These are phyloP conservation scores for Caryopteris hybrid DNA, from an alignment of 305 asterid species.

Conservation along the genomic window DNA sequence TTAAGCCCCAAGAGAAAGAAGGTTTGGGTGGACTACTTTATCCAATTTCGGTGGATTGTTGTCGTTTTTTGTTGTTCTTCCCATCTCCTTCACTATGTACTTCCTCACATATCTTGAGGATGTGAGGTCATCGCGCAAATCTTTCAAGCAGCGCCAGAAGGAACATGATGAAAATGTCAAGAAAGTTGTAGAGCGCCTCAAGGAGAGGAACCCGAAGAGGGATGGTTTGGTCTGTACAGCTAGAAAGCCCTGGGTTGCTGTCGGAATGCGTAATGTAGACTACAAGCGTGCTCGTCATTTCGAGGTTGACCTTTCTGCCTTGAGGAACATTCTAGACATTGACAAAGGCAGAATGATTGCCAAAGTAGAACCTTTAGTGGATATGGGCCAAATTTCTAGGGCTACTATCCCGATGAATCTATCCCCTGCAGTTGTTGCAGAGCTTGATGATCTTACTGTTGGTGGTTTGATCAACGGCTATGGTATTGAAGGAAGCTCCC, in stretches of 20 bases:
- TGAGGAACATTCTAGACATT: constrained; percentile 69
- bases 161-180: constrained; percentile 86
- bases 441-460: constrained; percentile 93
- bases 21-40: constrained; percentile 77
- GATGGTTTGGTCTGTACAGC: constrained; percentile 98
- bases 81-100: constrained; percentile 71
- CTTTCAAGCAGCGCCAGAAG: constrained; percentile 81
- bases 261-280: constrained; percentile 98
- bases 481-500: constrained; percentile 96
- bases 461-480: constrained; percentile 95
- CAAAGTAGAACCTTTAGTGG: constrained; percentile 84
- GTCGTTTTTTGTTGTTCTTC: constrained; percentile 88
- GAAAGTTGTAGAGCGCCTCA: constrained; percentile 78
- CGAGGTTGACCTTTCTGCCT: constrained; percentile 89
- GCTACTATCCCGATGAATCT: constrained; percentile 89
- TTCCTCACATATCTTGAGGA: constrained; percentile 84
- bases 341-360: constrained; percentile 80
- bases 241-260: constrained; percentile 94
- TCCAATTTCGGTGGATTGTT: constrained; percentile 84
- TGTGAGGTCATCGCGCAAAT: constrained; percentile 61
- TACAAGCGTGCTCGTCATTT: constrained; percentile 90
- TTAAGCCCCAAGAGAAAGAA: constrained; percentile 90
- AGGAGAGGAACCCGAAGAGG: constrained; percentile 76
- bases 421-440: constrained; percentile 89
- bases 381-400: constrained; percentile 87